Conservation (phyloP, 2,329 filamentous ascomycete species). For the Magnaporthales sp. region DNA sequence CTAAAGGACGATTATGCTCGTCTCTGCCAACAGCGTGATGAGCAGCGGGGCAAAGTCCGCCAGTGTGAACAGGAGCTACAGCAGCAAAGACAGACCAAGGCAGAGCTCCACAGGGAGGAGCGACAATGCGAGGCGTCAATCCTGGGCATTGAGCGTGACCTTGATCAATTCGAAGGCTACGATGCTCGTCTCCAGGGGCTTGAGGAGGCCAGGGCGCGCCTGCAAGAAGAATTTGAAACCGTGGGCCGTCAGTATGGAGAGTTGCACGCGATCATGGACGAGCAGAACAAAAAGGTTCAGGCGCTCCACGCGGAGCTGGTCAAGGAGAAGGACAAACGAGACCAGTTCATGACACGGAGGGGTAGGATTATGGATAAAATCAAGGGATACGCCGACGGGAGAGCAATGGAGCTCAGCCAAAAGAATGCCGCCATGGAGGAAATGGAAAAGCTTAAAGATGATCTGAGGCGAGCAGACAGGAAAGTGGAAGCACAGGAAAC, state of each 20-base stretch:
- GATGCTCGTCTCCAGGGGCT: constrained; percentile 57
- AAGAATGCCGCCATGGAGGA: constrained; percentile 53
- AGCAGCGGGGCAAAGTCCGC: constrained; percentile 38
- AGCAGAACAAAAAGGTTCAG: constrained; percentile 35
- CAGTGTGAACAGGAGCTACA: constrained; percentile 18
- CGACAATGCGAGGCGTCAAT: constrained; percentile 55
- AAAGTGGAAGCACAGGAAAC: constrained; percentile 37
- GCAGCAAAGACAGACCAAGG: constrained; percentile 34
- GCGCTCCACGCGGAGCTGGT: constrained; percentile 25
- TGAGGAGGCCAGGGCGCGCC: constrained; percentile 46
- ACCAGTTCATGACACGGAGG: constrained; percentile 36
- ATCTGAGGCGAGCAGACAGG: constrained; percentile 33
- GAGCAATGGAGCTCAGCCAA: constrained; percentile 43
- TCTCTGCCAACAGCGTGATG: constrained; percentile 30
- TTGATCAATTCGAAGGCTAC: constrained; percentile 59
- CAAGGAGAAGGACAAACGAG: constrained; percentile 20
- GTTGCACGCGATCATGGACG: constrained; percentile 37
- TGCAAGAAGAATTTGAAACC: constrained; percentile 32
- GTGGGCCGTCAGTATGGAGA: constrained; percentile 48
- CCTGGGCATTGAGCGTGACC: constrained; percentile 41
- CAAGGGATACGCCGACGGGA: constrained; percentile 35
- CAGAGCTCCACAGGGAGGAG: constrained; percentile 38
- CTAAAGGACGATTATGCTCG: constrained; percentile 45
- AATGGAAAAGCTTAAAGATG: constrained; percentile 37
- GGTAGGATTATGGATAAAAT: constrained; percentile 48